Evolutionary conservation across 2,329 filamentous ascomycete species (phyloP).

Genomic region (Xylaria sp.): DNA sequence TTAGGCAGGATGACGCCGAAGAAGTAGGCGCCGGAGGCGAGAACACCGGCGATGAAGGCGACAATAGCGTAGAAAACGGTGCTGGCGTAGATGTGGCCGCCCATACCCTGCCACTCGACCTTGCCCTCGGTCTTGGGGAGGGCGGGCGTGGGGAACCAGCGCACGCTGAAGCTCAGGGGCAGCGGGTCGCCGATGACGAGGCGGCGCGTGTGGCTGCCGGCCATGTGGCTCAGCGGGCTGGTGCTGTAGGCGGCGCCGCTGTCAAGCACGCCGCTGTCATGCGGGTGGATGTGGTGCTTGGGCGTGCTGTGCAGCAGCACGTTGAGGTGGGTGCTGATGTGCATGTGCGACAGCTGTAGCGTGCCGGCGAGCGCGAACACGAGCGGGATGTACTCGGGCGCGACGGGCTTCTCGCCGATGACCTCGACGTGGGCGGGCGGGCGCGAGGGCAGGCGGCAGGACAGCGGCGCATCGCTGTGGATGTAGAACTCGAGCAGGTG

Average conservation of each 20-base stretch:
- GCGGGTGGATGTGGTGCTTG: constrained; percentile 66
- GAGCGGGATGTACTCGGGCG: constrained; percentile 75
- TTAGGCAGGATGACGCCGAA: constrained; percentile 64
- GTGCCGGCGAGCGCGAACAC: constrained; percentile 90
- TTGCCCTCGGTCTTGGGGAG: constrained; percentile 71
- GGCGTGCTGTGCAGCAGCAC: constrained; percentile 77
- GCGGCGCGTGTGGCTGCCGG: constrained; percentile 60
- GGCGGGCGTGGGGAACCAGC: constrained; percentile 82
- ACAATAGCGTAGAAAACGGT: constrained; percentile 67
- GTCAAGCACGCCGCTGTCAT: constrained; percentile 79
- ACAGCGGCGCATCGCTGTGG: constrained; percentile 91
- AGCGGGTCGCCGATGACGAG: constrained; percentile 88
- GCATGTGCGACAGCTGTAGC: constrained; percentile 85
- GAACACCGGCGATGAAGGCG: constrained; percentile 61
- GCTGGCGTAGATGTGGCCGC: constrained; percentile 67
- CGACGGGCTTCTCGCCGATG: constrained; percentile 55
- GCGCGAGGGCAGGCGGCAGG: constrained; percentile 85
- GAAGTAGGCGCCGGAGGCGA: constrained; percentile 63
- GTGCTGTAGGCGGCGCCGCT: constrained; percentile 88
- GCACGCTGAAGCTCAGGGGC: constrained; percentile 77
- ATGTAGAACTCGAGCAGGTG: constrained; percentile 96
- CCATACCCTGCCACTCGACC: constrained; percentile 69
- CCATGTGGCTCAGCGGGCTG: constrained; percentile 68
- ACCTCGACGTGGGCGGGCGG: constrained; percentile 64
- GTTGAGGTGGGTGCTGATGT: constrained; percentile 89